Base-by-base conservation (phyloP, 2,329 filamentous ascomycete species). In the Colletotrichum sp. region DNA sequence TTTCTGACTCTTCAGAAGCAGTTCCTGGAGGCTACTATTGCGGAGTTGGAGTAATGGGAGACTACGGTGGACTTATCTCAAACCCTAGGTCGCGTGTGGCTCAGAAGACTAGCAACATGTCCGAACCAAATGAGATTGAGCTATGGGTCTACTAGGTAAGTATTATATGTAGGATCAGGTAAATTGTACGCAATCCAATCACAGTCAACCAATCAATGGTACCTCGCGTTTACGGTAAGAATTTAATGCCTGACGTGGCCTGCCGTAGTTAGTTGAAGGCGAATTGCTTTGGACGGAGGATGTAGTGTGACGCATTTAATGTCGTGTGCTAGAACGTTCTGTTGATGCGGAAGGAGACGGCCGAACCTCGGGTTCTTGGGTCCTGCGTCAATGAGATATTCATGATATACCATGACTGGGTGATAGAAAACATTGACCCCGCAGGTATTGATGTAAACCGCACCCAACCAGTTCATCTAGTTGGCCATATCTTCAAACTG, bases 1-100 rank as follows among this genome's bases (percentile, higher is more conserved):
- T 64, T 64, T 4, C 4, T 64, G 30, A 64, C 32, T 36, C n/a
- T 64, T 12, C 60, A 64, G 26, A 64, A 24, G 60, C 60, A 64
- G 32, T 64, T 64, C 3, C 3, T 64, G 18, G 60, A 64, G 13
- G 32, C 60, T 16, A 64, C 60, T n/a, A 64, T 64, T 4, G 13
- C 34, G 13, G 60, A 64, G 24, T 32, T 64, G 12, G 65, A 69
- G 12, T 69, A 34, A n/a, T 10, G 12, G 26, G 26, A 26, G 26
- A 26, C 26, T 26, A 26, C 26, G 26, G 24, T 4, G 10, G 12
- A 57, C 18, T 16, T 28, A 0, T 44, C 10, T 16, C 28, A 62
- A 12, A 12, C 15, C 24, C 18, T 9, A n/a, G n/a, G 59, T 13
- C 13, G 30, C 18, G 10, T 34, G 1, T 18, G 18, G 59, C 18